Evolutionary conservation across 2,329 filamentous ascomycete genomes (phyloP).

Genomic region (Botrytis porri): DNA sequence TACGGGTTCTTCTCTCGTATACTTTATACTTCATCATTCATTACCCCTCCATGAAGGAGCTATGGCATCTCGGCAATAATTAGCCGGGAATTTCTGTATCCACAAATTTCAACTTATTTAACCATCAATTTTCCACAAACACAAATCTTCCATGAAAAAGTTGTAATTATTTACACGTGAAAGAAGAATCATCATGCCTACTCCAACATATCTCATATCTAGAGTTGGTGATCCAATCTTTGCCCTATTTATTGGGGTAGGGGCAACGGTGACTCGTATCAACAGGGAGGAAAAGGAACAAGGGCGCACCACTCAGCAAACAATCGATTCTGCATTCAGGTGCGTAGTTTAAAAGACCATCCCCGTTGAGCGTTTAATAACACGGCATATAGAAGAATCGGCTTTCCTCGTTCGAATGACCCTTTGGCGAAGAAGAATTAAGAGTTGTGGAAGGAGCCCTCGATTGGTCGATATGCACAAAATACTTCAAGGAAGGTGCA

Average conservation of each 20-base stretch:
- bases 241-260: constrained; percentile 50
- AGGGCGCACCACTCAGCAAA: constrained; percentile 34
- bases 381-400: constrained; percentile 21
- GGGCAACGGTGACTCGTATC: constrained; percentile 52
- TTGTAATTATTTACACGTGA: neutral
- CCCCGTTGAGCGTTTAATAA: neutral
- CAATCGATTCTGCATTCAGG: constrained; percentile 37
- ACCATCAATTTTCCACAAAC: constrained; percentile 5
- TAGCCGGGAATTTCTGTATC: constrained; percentile 4
- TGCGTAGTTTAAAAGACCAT: constrained; percentile 18
- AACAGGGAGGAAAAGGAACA: constrained; percentile 50
- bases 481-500: constrained; percentile 13
- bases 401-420: constrained; percentile 21
- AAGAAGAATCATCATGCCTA: constrained; percentile 30
- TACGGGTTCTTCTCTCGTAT: neutral
- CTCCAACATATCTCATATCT: constrained; percentile 36
- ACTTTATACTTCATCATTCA: neutral
- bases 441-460: constrained; percentile 10
- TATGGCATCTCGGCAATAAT: constrained; percentile 14
- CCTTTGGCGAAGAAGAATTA: constrained; percentile 14
- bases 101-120: constrained; percentile 1
- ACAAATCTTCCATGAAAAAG: neutral
- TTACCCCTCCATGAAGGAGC: constrained; percentile 10
- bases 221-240: constrained; percentile 54
- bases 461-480: neutral